A percentile compares a stretch with the other conserved stretches of the same genome.
Evolutionary conservation across 345 rosid species (phyloP).

Genomic region (Dipteronia sinensis): DNA sequence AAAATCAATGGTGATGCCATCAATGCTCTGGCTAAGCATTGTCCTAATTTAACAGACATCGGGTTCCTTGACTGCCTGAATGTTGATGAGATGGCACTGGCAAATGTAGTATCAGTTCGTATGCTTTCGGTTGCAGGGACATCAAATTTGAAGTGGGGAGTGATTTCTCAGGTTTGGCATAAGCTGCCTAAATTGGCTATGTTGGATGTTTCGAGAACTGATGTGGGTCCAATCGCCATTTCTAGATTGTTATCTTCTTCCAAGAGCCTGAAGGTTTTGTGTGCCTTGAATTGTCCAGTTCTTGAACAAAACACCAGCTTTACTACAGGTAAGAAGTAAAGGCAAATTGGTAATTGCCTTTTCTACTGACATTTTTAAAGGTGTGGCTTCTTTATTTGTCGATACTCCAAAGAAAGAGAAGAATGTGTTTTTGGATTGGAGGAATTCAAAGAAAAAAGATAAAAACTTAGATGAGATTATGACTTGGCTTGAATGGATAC

Average conservation of each 20-base stretch:
- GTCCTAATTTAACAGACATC: conserved; percentile 60
- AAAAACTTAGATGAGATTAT: conserved; percentile 57
- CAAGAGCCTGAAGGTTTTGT: conserved; percentile 66
- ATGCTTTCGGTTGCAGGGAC: conserved; percentile 86
- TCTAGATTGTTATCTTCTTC: conserved; percentile 69
- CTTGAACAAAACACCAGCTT: conserved; percentile 61
- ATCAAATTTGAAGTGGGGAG: conserved; percentile 70
- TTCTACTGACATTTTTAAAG: conserved; percentile 60
- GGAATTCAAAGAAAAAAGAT: conserved; percentile 40
- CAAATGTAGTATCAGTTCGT: conserved; percentile 52
- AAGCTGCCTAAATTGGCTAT: conserved; percentile 65
- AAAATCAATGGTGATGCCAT: conserved; percentile 74
- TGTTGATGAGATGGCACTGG: conserved; percentile 67
- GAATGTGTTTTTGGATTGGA: conserved; percentile 59
- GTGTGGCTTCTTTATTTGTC: conserved; percentile 58
- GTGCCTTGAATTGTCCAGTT: conserved; percentile 69
- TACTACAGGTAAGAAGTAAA: conserved; percentile 46
- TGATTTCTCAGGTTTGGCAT: conserved; percentile 62
- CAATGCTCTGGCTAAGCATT: conserved; percentile 65
- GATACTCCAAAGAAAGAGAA: conserved; percentile 49
- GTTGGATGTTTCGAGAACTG: conserved; percentile 86
- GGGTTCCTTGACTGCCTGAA: conserved; percentile 75
- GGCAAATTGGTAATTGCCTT: conserved; percentile 62
- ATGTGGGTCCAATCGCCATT: conserved; percentile 56
- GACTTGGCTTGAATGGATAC: conserved; percentile 76